Base-by-base conservation (phyloP, 1,284 basidiomycete species). In the Cutaneotrichosporon dermatis region DNA sequence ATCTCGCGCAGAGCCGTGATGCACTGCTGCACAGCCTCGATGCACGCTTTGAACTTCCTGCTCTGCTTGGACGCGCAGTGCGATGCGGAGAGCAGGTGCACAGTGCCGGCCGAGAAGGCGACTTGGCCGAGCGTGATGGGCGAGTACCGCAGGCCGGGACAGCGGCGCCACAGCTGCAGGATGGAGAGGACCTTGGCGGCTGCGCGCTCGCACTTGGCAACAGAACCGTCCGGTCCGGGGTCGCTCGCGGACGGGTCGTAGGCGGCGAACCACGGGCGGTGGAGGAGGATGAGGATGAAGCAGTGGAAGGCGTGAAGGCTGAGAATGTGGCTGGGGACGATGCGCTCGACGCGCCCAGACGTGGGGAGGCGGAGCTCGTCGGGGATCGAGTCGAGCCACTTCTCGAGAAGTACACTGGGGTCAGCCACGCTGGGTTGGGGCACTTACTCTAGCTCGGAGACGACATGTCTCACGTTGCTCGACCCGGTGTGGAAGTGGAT, bases 131-230 rank as follows among this genome's bases (percentile, higher is more conserved):
- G 53, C 36, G 69, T 65, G 41, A 71, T 66, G 6, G 69, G 68
- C 13, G 62, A 66, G 60, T 65, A 69, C 11, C 69, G 67, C n/a
- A 75, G 55, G 1, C 71, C 72, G 2, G 70, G 69, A 8, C 59
- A 65, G 11, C 52, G 54, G 35, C 66, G 59, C 56, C 63, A 69
- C 10, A 70, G 53, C 54, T 59, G 59, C 33, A 66, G 53, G 16
- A 69, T 62, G 16, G 60, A 48, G 37, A 72, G 63, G 13, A 70
- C 64, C 33, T 66, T 65, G 33, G 49, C 49, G 6, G 49, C 53
- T 8, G 63, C 63, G 8, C 52, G 50, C 51, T 65, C 61, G 42
- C 61, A 62, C 51, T 60, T 62, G 11, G 51, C 51, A 3, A 65
- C 57, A 5, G 56, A 58, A 4, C 45, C 25, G 41, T 64, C 57